phyloP scores from a whole-genome alignment of 371 early-diverging fungal species.

The Zopfochytrium polystomum region DNA sequence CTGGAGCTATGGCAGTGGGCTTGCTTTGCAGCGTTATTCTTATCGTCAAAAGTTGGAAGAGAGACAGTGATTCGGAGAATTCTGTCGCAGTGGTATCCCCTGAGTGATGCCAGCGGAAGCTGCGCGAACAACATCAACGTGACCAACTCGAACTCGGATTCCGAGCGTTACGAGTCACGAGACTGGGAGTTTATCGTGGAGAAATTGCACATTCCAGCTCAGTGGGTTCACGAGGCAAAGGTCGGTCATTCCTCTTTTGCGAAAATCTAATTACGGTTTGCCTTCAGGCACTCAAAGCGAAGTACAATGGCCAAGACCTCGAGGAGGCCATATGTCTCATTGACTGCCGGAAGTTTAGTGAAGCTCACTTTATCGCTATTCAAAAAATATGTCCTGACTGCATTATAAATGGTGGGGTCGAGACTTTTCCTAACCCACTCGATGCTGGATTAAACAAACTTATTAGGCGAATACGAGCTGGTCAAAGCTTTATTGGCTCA shows the following conservation, averaged over 20 bases:
- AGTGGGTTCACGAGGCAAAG: constrained; percentile 64
- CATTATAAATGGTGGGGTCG: too few species aligned
- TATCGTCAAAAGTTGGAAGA: constrained; percentile 25
- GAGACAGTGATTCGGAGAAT: constrained; percentile 29
- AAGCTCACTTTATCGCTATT: too few species aligned
- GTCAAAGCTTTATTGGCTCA: too few species aligned
- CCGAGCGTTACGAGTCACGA: constrained; percentile 31
- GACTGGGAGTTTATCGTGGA: constrained; percentile 50
- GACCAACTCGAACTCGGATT: not conserved
- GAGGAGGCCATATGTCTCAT: constrained; percentile 53
- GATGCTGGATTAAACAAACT: too few species aligned
- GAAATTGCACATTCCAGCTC: constrained; percentile 49
- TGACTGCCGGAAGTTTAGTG: constrained; percentile 39
- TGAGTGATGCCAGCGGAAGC: constrained; percentile 31
- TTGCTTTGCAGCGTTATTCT: constrained; percentile 56
- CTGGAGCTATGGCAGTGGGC: constrained; percentile 75
- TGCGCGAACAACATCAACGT: constrained; percentile 8
- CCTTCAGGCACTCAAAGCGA: constrained; percentile 52
- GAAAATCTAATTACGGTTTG: not conserved
- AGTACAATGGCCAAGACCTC: constrained; percentile 51
- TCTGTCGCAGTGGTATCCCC: constrained; percentile 32
- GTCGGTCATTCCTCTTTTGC: constrained; percentile 18
- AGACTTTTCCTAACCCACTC: too few species aligned
- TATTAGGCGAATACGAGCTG: too few species aligned
- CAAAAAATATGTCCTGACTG: too few species aligned